phyloP scores from a whole-genome alignment of 805 yeast species.

The Debaryomyces castellii region DNA sequence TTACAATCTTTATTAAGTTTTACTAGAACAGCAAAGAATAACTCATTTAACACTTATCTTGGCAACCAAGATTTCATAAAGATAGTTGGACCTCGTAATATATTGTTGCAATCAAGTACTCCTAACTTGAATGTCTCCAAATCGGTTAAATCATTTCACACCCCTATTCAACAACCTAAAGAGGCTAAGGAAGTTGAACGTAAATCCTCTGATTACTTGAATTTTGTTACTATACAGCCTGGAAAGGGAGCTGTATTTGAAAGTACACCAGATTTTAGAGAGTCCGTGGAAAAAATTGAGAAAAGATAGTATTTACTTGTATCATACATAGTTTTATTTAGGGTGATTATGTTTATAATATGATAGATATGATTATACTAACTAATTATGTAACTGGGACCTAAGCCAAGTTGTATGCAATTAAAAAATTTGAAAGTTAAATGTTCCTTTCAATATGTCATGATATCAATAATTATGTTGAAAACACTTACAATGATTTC shows the following conservation, averaged over 20 bases:
- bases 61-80: slow-evolving; percentile 47
- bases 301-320: slow-evolving; percentile 4
- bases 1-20: background rate
- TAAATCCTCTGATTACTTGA: slow-evolving; percentile 42
- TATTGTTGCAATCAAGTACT: slow-evolving; percentile 47
- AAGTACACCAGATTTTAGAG: slow-evolving; percentile 37
- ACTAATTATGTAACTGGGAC: background rate
- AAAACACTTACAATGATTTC: slow-evolving; percentile 87
- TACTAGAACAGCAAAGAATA: background rate
- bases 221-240: slow-evolving; percentile 44
- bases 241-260: slow-evolving; percentile 42
- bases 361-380: slow-evolving; percentile 1
- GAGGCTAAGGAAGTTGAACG: slow-evolving; percentile 7
- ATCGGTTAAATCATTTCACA: background rate
- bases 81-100: slow-evolving; percentile 54
- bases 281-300: slow-evolving; percentile 10
- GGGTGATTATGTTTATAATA: background rate
- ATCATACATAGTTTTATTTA: background rate
- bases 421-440: background rate
- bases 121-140: slow-evolving; percentile 10
- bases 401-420: background rate
- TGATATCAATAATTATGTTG: slow-evolving; percentile 66
- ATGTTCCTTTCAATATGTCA: slow-evolving; percentile 22
- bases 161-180: background rate
- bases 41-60: slow-evolving; percentile 3